Percentiles rank a stretch among this genome's conserved stretches.
phyloP scores from a whole-genome alignment of 1,284 basidiomycete species.

The Somion occarium region DNA sequence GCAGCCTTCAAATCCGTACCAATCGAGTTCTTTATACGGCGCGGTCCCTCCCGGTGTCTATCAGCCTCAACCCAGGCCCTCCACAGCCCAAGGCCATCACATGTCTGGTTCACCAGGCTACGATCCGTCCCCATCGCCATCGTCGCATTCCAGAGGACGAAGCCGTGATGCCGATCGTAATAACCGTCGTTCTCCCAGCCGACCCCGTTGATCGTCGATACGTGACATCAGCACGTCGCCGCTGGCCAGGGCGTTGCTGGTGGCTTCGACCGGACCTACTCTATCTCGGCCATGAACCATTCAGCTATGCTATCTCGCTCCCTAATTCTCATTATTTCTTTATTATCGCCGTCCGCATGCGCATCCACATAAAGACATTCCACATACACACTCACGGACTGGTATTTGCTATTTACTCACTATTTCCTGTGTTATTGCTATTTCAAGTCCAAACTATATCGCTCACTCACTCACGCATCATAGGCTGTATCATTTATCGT shows the following conservation, averaged over 20 bases:
- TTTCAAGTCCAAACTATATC: too few relatives aligned
- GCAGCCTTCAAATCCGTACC: conserved; percentile 41
- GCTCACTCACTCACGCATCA: too few relatives aligned
- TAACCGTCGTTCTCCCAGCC: conserved; percentile 4
- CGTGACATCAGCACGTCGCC: background rate
- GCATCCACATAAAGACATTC: background rate
- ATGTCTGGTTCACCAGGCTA: conserved; percentile 3
- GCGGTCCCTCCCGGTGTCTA: conserved; percentile 10
- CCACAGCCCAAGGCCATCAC: background rate
- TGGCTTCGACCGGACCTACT: background rate
- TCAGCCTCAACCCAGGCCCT: conserved; percentile 5
- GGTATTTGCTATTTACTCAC: background rate
- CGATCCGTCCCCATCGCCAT: conserved; percentile 10
- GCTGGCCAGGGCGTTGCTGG: background rate
- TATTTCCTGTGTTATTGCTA: background rate
- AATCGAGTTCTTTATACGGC: conserved; percentile 37
- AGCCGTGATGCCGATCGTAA: conserved; percentile 1
- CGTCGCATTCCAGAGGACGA: conserved; percentile 4
- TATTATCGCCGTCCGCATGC: background rate
- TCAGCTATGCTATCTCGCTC: background rate
- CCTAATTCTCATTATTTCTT: background rate
- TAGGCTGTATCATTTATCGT: background rate
- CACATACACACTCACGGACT: background rate
- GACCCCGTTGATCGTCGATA: background rate
- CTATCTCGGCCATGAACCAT: background rate